Percentiles rank a stretch among this genome's conserved stretches.
Conservation (phyloP, 495 filamentous ascomycete genomes). For the Xylaria intraflava region DNA sequence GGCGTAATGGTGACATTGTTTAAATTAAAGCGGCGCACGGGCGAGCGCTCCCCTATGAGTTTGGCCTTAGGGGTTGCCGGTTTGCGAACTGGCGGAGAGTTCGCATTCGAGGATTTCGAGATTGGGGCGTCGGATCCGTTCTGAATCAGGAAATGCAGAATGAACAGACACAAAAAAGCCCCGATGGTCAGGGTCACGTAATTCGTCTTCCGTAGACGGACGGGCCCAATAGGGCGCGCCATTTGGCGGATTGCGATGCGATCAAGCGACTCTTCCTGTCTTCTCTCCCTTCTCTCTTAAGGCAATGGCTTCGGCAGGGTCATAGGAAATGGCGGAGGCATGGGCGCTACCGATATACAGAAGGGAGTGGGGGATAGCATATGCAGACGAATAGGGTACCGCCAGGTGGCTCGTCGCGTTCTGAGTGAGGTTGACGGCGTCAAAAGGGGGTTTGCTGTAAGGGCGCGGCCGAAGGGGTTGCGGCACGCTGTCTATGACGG, state of each 20-base stretch:
- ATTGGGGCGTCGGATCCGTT: slow-evolving; percentile 15
- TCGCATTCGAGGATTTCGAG: slow-evolving; percentile 50
- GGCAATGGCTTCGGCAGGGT: background rate
- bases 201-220: slow-evolving; percentile 50
- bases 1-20: slow-evolving; percentile 82
- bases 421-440: background rate
- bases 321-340: slow-evolving; percentile 1
- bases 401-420: background rate
- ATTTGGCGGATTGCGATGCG: slow-evolving; percentile 27
- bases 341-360: slow-evolving; percentile 1
- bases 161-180: slow-evolving; percentile 45
- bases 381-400: background rate
- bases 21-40: slow-evolving; percentile 90
- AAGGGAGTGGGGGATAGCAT: background rate
- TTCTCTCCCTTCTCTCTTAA: slow-evolving; percentile 5
- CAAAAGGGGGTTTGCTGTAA: background rate
- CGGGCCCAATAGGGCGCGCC: slow-evolving; percentile 50
- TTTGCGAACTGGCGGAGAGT: slow-evolving; percentile 69
- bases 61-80: slow-evolving; percentile 63
- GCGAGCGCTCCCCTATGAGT: slow-evolving; percentile 57
- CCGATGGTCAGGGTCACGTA: slow-evolving; percentile 46
- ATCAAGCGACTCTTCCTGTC: background rate
- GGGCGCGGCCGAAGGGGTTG: background rate
- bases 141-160: slow-evolving; percentile 43
- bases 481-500: slow-evolving; percentile 1